phyloP scores from a whole-genome alignment of 352 stramenopile genomes.

The Blastocystis sp. region DNA sequence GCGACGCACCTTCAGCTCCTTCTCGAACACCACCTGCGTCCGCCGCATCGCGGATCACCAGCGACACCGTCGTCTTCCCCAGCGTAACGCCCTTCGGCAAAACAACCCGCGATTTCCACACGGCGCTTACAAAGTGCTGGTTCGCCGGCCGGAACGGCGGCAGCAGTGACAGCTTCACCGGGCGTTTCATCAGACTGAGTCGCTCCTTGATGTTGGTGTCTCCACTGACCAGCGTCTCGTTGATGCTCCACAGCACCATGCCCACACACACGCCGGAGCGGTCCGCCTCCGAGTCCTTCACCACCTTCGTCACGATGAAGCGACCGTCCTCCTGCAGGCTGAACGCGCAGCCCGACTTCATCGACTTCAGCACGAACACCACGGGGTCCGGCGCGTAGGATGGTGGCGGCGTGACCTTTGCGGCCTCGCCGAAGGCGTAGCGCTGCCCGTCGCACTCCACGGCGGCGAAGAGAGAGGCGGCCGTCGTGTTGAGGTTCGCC shows the following conservation, averaged over 20 bases:
- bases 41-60: not conserved
- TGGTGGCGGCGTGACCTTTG: no score
- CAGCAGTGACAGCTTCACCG: not conserved
- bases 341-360: not conserved
- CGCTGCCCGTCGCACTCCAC: no score
- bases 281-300: not conserved
- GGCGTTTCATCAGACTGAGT: not conserved
- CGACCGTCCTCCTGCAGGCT: no score
- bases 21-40: not conserved
- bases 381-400: not conserved
- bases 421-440: no score
- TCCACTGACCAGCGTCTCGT: not conserved
- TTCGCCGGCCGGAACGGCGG: not conserved
- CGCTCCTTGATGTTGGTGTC: not conserved
- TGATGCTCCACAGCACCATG: not conserved
- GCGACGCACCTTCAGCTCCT: not conserved
- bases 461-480: no score
- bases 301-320: not conserved
- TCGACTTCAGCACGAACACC: not conserved
- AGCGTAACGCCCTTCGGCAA: conserved; percentile 52
- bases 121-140: not conserved
- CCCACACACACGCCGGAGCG: conserved; percentile 8
- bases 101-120: conserved; percentile 20
- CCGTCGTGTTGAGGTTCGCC: no score
- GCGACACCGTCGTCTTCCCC: not conserved